Conservation (phyloP, 1,284 basidiomycete species). For the Cerrena zonata region DNA sequence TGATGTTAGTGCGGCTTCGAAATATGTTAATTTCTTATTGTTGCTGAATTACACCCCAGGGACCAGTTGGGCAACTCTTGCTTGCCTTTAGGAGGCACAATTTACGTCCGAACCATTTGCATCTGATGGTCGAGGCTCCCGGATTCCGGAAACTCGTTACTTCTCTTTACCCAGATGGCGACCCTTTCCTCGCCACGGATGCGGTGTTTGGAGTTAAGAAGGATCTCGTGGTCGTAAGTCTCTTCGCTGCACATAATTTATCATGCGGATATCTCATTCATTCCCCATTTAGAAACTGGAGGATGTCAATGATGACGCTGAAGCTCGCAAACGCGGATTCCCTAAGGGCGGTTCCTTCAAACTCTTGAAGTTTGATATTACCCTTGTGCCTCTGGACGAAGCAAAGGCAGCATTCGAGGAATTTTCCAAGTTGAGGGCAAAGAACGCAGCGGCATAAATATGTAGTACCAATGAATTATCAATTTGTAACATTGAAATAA, state of each 20-base stretch:
- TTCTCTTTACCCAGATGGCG: conserved; percentile 69
- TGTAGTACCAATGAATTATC: no score
- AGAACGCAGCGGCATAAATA: conserved; percentile 16
- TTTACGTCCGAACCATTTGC: conserved; percentile 75
- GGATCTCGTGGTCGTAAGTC: conserved; percentile 49
- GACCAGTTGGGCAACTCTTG: conserved; percentile 68
- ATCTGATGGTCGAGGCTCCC: conserved; percentile 63
- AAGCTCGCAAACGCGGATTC: conserved; percentile 59
- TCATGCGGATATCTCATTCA: not conserved
- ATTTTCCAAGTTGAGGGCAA: conserved; percentile 22
- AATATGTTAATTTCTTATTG: not conserved
- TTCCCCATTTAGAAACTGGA: conserved; percentile 36
- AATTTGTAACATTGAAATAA: no score
- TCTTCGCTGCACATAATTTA: conserved; percentile 5
- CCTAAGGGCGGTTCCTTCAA: conserved; percentile 54
- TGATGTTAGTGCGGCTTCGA: conserved; percentile 41
- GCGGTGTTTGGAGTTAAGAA: conserved; percentile 77
- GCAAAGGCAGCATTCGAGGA: conserved; percentile 29
- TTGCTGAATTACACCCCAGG: no score
- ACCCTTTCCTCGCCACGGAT: conserved; percentile 62
- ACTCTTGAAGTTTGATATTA: conserved; percentile 55
- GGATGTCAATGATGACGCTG: conserved; percentile 45
- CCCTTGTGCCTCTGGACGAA: conserved; percentile 53
- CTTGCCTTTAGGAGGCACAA: conserved; percentile 61
- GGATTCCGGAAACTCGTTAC: conserved; percentile 73